A percentile compares a stretch with the other conserved stretches of the same genome.
phyloP scores from a whole-genome alignment of 2,329 filamentous ascomycete species.

The Bimuria novae-zelandiae region DNA sequence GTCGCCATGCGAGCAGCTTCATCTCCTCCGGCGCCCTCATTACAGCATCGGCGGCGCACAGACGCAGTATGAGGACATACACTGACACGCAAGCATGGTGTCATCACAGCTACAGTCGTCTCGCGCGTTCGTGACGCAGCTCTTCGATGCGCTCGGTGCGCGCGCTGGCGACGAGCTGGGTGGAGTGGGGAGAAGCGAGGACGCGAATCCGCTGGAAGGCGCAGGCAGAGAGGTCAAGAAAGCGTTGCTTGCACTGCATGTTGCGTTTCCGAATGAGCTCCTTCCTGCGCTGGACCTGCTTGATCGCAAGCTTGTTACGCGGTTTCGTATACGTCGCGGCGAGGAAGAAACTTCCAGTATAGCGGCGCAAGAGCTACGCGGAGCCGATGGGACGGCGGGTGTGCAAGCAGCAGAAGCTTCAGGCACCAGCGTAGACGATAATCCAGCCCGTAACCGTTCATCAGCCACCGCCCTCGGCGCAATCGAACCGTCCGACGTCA shows the following conservation, averaged over 20 bases:
- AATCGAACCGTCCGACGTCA: background rate
- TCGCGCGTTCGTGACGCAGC: slow-evolving; percentile 40
- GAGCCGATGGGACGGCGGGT: background rate
- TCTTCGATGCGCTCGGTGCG: slow-evolving; percentile 33
- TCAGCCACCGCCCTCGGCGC: background rate
- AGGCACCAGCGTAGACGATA: background rate
- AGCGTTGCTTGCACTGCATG: slow-evolving; percentile 78
- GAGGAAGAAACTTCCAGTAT: background rate
- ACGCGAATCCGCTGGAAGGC: slow-evolving; percentile 49
- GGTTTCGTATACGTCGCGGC: slow-evolving; percentile 41
- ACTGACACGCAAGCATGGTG: slow-evolving; percentile 16
- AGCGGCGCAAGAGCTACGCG: background rate
- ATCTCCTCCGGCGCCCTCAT: background rate
- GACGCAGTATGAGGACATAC: slow-evolving; percentile 8
- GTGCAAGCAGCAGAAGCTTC: background rate
- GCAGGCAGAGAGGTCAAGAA: slow-evolving; percentile 35
- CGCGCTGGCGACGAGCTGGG: slow-evolving; percentile 1
- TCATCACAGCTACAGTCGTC: slow-evolving; percentile 21
- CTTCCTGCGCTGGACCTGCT: slow-evolving; percentile 87
- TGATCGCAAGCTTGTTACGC: slow-evolving; percentile 73
- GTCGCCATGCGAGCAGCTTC: slow-evolving; percentile 14
- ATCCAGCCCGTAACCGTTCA: background rate
- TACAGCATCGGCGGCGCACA: background rate
- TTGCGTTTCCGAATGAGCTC: slow-evolving; percentile 78
- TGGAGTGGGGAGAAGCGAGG: slow-evolving; percentile 26